Evolutionary conservation across 352 stramenopile genomes (phyloP).

Genomic region (Achlya hypogyna): DNA sequence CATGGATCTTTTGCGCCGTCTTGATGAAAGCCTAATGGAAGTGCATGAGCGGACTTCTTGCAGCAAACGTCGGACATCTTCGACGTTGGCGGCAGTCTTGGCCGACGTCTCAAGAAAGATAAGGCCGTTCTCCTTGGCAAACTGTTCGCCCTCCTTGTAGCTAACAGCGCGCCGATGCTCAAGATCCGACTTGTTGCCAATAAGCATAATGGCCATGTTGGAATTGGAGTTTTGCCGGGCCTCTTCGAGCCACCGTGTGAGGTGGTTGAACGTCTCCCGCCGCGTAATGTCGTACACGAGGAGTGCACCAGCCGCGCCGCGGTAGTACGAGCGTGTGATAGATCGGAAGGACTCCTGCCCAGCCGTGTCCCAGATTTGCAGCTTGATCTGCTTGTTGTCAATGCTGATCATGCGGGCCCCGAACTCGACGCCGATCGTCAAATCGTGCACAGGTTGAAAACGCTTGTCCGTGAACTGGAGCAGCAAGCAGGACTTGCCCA

Average conservation of each 20-base stretch:
- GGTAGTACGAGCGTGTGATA: slow-evolving; percentile 99
- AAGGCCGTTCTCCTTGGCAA: slow-evolving; percentile 98
- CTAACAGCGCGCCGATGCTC: slow-evolving; percentile 93
- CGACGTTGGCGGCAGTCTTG: slow-evolving; percentile 98
- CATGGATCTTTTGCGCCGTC: slow-evolving; percentile 94
- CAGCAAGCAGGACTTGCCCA: slow-evolving; percentile 99
- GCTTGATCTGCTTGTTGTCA: slow-evolving; percentile 96
- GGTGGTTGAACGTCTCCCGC: slow-evolving; percentile 98
- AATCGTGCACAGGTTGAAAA: slow-evolving; percentile 98
- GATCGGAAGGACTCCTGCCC: slow-evolving; percentile 99
- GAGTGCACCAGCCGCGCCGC: slow-evolving; percentile 93
- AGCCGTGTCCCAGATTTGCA: slow-evolving; percentile 98
- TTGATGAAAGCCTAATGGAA: slow-evolving; percentile 87
- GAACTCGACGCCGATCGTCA: slow-evolving; percentile 99
- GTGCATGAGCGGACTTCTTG: not conserved
- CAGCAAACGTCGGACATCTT: slow-evolving; percentile 84
- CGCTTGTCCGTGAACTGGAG: slow-evolving; percentile 99
- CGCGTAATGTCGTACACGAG: slow-evolving; percentile 99
- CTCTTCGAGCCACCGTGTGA: slow-evolving; percentile 97
- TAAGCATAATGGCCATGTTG: slow-evolving; percentile 99
- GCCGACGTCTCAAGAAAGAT: slow-evolving; percentile 99
- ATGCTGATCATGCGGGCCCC: slow-evolving; percentile 99
- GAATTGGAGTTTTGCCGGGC: slow-evolving; percentile 96
- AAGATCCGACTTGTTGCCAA: slow-evolving; percentile 98
- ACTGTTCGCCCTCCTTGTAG: slow-evolving; percentile 96